These are phyloP conservation scores for Botrytis aclada DNA, from an alignment of 2,329 filamentous ascomycete genomes.

Conservation along the genomic window DNA sequence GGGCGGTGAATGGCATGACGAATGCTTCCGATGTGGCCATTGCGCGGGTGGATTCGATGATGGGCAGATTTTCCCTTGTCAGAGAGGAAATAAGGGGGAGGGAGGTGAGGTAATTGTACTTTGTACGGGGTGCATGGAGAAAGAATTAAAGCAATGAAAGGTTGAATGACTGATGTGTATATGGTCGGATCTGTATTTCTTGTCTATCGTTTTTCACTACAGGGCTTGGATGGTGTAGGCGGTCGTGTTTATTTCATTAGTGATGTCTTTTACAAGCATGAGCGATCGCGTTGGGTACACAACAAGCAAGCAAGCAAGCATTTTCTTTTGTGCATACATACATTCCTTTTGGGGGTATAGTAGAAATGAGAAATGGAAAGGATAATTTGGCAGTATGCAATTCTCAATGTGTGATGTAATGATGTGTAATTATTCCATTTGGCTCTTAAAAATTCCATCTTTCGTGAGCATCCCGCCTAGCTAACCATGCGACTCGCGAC, in stretches of 20 bases:
- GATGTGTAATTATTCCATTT: neutral
- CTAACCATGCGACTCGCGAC: neutral
- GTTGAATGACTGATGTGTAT: neutral
- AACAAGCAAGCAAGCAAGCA: constrained; percentile 4
- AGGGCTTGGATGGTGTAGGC: neutral
- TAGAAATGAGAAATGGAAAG: neutral
- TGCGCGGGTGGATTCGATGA: constrained; percentile 61
- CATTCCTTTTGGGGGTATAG: neutral
- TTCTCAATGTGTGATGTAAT: neutral
- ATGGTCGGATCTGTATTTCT: neutral
- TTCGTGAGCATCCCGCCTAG: neutral
- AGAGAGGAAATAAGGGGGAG: constrained; percentile 43
- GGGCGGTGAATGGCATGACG: constrained; percentile 88
- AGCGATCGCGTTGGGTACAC: neutral
- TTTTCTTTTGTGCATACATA: constrained; percentile 5
- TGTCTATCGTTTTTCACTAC: constrained; percentile 1
- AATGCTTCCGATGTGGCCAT: constrained; percentile 78
- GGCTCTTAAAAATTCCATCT: neutral
- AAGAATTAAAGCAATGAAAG: constrained; percentile 51
- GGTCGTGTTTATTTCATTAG: neutral
- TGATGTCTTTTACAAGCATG: neutral
- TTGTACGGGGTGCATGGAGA: constrained; percentile 59
- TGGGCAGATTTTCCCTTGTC: constrained; percentile 58
- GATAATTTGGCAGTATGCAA: neutral
- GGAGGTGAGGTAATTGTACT: constrained; percentile 52